These are phyloP conservation scores for Plasmodium fragile DNA, from an alignment of 169 alveolate species.

Conservation along the genomic window DNA sequence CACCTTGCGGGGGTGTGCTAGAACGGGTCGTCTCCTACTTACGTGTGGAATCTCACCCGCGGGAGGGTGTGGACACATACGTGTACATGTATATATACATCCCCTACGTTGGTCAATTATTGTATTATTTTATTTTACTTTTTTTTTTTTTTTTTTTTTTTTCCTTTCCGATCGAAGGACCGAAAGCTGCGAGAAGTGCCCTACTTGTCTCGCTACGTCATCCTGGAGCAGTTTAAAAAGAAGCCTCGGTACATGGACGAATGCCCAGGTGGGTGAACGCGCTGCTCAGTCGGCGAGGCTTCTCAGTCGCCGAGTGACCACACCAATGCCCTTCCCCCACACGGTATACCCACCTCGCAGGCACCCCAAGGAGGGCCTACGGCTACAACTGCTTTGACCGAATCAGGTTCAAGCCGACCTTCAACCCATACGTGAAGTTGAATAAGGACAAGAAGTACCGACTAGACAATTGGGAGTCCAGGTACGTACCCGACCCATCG, in stretches of 20 bases:
- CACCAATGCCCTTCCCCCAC: neutral
- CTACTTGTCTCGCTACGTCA: conserved; percentile 86
- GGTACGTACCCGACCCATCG: conserved; percentile 77
- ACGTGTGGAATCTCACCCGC: neutral
- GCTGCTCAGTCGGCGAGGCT: too few species aligned
- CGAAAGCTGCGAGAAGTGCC: conserved; percentile 89
- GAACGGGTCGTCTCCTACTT: neutral
- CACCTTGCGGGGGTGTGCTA: neutral
- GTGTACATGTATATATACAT: neutral
- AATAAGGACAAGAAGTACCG: conserved; percentile 88
- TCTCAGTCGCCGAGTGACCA: neutral
- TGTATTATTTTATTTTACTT: neutral
- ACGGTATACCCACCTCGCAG: conserved; percentile 23
- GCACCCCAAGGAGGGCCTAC: conserved; percentile 91
- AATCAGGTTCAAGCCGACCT: conserved; percentile 87
- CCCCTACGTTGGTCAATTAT: too few species aligned
- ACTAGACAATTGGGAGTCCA: conserved; percentile 91
- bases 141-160: neutral
- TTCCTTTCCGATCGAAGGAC: conserved; percentile 70
- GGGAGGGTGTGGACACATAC: neutral
- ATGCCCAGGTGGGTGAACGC: conserved; percentile 78
- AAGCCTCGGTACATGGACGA: conserved; percentile 89
- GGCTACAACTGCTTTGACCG: conserved; percentile 87
- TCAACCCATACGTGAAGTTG: conserved; percentile 90
- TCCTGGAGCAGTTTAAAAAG: conserved; percentile 80